Evolutionary conservation across 768 basidiomycete species (phyloP).

Genomic region (Termitomyces bulborhizus): DNA sequence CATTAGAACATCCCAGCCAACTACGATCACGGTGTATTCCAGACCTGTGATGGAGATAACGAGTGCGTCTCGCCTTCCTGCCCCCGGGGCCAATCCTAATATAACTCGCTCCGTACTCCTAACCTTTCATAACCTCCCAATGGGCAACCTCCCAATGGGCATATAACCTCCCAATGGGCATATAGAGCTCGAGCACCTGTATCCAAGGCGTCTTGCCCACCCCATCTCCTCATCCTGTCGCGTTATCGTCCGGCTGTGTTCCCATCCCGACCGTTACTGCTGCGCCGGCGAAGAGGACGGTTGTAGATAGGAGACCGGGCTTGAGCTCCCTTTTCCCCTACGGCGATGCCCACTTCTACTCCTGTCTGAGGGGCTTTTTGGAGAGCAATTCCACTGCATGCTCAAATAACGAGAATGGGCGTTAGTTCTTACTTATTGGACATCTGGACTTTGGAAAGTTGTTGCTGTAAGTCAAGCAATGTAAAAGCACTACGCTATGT

Average conservation of each 20-base stretch:
- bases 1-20: slow-evolving; percentile 66
- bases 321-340: not conserved
- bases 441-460: not conserved
- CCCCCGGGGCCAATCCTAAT: not conserved
- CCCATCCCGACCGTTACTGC: slow-evolving; percentile 28
- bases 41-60: slow-evolving; percentile 59
- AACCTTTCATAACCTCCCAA: too few relatives aligned
- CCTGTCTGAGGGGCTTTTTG: not conserved
- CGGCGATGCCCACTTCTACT: not conserved
- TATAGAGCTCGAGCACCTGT: slow-evolving; percentile 69
- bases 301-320: not conserved
- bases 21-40: slow-evolving; percentile 54
- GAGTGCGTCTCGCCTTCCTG: slow-evolving; percentile 25
- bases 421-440: not conserved
- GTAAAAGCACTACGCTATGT: not conserved
- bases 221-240: slow-evolving; percentile 52
- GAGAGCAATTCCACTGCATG: too few relatives aligned
- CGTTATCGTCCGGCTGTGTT: slow-evolving; percentile 61
- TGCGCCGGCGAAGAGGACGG: slow-evolving; percentile 17
- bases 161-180: slow-evolving; percentile 54
- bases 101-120: not conserved
- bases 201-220: slow-evolving; percentile 55
- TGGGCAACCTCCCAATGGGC: too few relatives aligned
- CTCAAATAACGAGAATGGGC: not conserved
- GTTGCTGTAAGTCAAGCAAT: too few relatives aligned